Base-by-base conservation (phyloP, 345 rosid genomes). In the Clausena lansium region DNA sequence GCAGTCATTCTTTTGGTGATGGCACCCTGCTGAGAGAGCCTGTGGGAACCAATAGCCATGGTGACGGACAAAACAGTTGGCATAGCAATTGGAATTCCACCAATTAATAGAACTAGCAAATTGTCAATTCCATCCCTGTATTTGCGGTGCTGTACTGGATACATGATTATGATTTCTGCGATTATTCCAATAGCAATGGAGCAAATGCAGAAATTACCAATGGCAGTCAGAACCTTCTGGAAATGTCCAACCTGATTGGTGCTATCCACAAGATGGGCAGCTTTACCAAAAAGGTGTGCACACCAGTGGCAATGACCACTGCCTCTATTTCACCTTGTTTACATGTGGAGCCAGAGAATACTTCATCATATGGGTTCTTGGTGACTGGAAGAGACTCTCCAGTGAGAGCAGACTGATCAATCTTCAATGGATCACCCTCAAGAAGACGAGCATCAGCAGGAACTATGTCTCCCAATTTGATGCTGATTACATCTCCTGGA, bases 391-490 rank as follows among this genome's bases (percentile, higher is more conserved):
- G 88, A 3, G 98, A 95, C 85, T 95, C 98, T 30, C 98, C 98
- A 4, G 98, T 95, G 58, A 95, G 98, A 39, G 98, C 92, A 62
- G 97, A 95, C 66, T 95, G 98, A 85, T 93, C 98, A 78, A 95
- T 77, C 86, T 95, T 93, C 52, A 95, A 83, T 74, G 98, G 94
- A 84, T 94, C 98, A 55, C 98, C 98, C 83, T 91, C 95, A 35
- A 94, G 97, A 75, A 94, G 90, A 81, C 98, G 98, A 7, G 98
- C 98, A 82, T 94, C 98, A 45, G 98, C 98, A 2, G 98, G 98
- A 27, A 95, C 72, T 7, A 95, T 93, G 64, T 95, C 98, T 73
- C 98, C 98, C 81, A 95, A 81, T 59, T 95, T 95, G 67, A 95
- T 86, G 85, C 86, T 90, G 83, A 95, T 88, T 39, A 95, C 83